These are phyloP conservation scores for Fremontodendron californicum DNA, from an alignment of 345 rosid species.

Conservation along the genomic window DNA sequence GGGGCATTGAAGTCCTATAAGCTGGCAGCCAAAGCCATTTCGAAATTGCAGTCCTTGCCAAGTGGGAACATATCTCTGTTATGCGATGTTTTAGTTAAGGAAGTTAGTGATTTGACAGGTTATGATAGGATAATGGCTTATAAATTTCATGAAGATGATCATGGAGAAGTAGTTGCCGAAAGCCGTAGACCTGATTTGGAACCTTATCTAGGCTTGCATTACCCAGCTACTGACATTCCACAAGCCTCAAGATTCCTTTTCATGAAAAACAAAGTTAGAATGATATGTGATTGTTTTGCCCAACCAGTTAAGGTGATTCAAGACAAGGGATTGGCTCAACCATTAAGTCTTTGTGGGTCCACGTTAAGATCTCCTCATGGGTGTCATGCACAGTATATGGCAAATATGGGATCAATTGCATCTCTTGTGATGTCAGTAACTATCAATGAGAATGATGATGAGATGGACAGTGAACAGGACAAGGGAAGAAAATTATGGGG, in stretches of 20 bases:
- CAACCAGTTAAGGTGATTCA: constrained; percentile 62
- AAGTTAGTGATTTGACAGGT: constrained; percentile 69
- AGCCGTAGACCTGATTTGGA: constrained; percentile 44
- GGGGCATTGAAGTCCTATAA: constrained; percentile 82
- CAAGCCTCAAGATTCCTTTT: constrained; percentile 85
- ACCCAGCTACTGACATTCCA: constrained; percentile 84
- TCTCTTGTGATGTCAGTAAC: constrained; percentile 87
- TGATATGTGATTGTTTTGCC: constrained; percentile 75
- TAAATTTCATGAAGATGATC: constrained; percentile 85
- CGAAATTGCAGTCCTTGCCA: constrained; percentile 71
- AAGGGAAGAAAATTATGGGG: constrained; percentile 72
- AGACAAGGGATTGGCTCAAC: constrained; percentile 54
- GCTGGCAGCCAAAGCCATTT: constrained; percentile 78
- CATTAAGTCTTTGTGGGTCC: constrained; percentile 74
- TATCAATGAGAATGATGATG: constrained; percentile 55
- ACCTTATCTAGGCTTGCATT: constrained; percentile 78
- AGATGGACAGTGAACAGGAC: constrained; percentile 35
- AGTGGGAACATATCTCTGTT: constrained; percentile 52
- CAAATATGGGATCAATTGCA: constrained; percentile 76
- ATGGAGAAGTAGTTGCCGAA: constrained; percentile 88
- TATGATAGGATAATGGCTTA: constrained; percentile 88
- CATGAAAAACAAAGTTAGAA: constrained; percentile 79
- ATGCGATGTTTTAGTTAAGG: constrained; percentile 69
- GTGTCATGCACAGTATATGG: constrained; percentile 82
- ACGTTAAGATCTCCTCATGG: constrained; percentile 82